These are phyloP conservation scores for Allium cepa DNA, from an alignment of 106 monocot species.

Conservation along the genomic window DNA sequence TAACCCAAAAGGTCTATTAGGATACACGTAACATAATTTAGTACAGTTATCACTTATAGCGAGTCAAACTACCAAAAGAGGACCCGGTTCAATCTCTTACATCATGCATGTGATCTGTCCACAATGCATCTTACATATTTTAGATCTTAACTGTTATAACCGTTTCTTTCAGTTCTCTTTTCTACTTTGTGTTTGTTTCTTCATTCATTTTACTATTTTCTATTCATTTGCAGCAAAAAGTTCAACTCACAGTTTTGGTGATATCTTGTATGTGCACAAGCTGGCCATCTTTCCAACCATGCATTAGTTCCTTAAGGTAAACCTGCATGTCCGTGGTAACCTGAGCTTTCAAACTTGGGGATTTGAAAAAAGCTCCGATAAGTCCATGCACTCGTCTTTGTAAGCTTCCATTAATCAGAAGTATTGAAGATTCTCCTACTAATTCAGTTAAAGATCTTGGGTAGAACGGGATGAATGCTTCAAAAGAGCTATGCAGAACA, in stretches of 20 bases:
- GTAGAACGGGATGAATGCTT: slow-evolving; percentile 70
- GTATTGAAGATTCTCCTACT: slow-evolving; percentile 86
- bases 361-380: slow-evolving; percentile 84
- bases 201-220: no score
- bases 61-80: no score
- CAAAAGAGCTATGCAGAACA: slow-evolving; percentile 70
- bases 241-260: slow-evolving; percentile 6
- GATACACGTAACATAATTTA: background rate
- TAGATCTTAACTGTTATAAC: no score
- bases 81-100: no score
- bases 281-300: slow-evolving; percentile 43
- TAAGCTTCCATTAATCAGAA: slow-evolving; percentile 57
- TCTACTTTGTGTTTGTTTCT: no score
- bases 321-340: slow-evolving; percentile 54
- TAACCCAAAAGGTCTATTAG: background rate
- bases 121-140: no score
- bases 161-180: no score
- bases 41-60: no score
- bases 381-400: slow-evolving; percentile 80
- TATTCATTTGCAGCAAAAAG: background rate
- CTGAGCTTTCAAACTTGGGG: slow-evolving; percentile 50
- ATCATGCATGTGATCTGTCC: no score
- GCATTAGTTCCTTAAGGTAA: slow-evolving; percentile 33
- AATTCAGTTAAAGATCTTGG: slow-evolving; percentile 76
- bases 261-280: slow-evolving; percentile 34